Conservation (phyloP, 306 rosid genomes). For the Amphicarpaea edgeworthii region DNA sequence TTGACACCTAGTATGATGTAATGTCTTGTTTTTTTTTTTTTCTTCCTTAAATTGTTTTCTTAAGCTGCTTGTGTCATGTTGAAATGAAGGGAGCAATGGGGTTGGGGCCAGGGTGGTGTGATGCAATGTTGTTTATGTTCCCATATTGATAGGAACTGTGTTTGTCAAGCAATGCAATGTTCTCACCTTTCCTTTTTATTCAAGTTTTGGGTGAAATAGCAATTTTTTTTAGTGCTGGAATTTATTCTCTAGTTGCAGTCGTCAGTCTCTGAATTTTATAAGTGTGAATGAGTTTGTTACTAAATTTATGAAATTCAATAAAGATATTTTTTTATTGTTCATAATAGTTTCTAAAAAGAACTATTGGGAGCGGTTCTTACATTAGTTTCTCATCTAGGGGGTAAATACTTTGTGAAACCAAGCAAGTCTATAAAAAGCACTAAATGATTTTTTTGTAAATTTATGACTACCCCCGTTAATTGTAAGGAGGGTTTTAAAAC, state of each 20-base stretch:
- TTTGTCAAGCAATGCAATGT: constrained; percentile 44
- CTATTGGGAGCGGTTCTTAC: too few species aligned
- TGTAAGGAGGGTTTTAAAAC: too few species aligned
- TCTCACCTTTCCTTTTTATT: constrained; percentile 28
- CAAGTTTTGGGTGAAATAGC: constrained; percentile 23
- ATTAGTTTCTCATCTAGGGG: too few species aligned
- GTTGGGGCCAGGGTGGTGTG: constrained; percentile 37
- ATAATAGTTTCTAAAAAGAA: too few species aligned
- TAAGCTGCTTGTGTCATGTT: constrained; percentile 28
- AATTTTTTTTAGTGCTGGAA: not conserved
- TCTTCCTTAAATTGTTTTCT: not conserved
- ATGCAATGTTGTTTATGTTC: constrained; percentile 39
- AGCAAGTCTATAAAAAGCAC: too few species aligned
- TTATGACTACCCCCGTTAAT: too few species aligned
- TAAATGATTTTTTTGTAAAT: too few species aligned
- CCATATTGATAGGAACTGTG: constrained; percentile 43
- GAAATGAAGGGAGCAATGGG: constrained; percentile 41
- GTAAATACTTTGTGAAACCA: too few species aligned
- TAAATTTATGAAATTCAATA: too few species aligned
- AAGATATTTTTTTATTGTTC: too few species aligned
- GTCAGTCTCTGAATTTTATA: not conserved
- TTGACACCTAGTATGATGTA: constrained; percentile 38
- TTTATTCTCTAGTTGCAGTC: not conserved
- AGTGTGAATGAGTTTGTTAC: not conserved
- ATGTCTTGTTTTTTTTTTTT: not conserved